Evolutionary conservation across 1,284 basidiomycete genomes (phyloP), one percentile per base, ranked within the genome.

Genomic region (Caloboletus inedulis): DNA sequence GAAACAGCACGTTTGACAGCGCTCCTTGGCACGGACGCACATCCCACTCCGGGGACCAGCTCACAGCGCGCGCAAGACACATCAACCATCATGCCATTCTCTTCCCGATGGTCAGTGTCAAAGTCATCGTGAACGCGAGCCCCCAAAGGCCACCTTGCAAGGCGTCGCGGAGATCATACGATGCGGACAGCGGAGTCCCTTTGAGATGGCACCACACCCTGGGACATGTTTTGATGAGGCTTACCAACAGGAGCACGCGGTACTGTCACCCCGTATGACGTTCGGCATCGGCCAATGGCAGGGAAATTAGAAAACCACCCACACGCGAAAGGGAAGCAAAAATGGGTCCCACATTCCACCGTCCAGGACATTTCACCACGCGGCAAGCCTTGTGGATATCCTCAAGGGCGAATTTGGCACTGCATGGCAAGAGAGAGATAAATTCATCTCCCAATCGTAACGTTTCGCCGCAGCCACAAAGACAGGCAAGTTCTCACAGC

Each of bases 381-480:
- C 12, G 33, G 25, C 21, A 30, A 30, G 12, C 6, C 19, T 37
- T n/a, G 35, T 4, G 18, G 27, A 25, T n/a, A n/a, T n/a, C n/a
- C n/a, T n/a, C n/a, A n/a, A n/a, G n/a, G n/a, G n/a, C n/a, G n/a
- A n/a, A n/a, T n/a, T n/a, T n/a, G n/a, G n/a, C n/a, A n/a, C n/a
- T n/a, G n/a, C n/a, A n/a, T n/a, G n/a, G n/a, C n/a, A n/a, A n/a
- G n/a, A 4, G 25, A 7, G 25, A 27, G 25, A 27, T 3, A 36
- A n/a, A 31, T 34, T 14, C 56, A 37, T 58, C 18, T 48, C 36
- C 51, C 21, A 31, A 23, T 35, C 33, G 55, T 46, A 45, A 40
- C 23, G 44, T 57, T 46, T 43, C 49, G 40, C 7, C 7, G 33
- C 39, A 42, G 45, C 45, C 43, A 60, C 46, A 33, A 61, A 36